Percentiles rank a stretch among this genome's conserved stretches.
These are phyloP conservation scores for Smithsoniella earleae DNA, from an alignment of 163 green algal genomes.

Conservation along the genomic window DNA sequence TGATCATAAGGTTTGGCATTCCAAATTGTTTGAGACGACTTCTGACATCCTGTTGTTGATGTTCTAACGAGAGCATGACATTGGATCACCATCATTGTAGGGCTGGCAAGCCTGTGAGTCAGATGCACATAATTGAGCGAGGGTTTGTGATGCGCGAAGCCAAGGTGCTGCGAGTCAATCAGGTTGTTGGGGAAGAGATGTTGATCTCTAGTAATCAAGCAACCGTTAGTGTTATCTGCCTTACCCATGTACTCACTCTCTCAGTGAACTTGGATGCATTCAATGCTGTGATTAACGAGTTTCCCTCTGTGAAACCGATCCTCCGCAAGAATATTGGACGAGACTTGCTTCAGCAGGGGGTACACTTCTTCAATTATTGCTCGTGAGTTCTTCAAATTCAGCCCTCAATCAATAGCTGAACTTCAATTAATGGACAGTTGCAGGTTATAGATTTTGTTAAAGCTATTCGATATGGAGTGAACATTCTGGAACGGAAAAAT, in stretches of 20 bases:
- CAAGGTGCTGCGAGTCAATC: not conserved
- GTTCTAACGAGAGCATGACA: no score
- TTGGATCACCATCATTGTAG: conserved; percentile 1
- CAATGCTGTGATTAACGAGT: not conserved
- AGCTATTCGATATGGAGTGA: not conserved
- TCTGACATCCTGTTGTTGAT: no score
- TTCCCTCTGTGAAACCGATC: not conserved
- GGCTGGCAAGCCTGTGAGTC: not conserved
- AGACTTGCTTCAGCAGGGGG: not conserved
- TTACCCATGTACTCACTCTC: not conserved
- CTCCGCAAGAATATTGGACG: not conserved
- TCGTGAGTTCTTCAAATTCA: no score
- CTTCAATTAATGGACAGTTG: no score
- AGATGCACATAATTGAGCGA: not conserved
- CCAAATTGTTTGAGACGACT: no score
- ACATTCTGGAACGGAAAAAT: no score
- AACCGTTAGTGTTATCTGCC: not conserved
- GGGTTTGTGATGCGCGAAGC: not conserved
- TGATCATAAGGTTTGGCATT: conserved; percentile 13
- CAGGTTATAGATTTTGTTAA: conserved; percentile 8
- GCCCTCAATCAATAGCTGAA: no score
- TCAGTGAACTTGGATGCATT: not conserved
- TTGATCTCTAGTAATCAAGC: not conserved
- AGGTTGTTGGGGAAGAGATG: not conserved
- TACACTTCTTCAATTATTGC: no score